phyloP scores from a whole-genome alignment of 139 green algal genomes.

The Chlorella sp. region DNA sequence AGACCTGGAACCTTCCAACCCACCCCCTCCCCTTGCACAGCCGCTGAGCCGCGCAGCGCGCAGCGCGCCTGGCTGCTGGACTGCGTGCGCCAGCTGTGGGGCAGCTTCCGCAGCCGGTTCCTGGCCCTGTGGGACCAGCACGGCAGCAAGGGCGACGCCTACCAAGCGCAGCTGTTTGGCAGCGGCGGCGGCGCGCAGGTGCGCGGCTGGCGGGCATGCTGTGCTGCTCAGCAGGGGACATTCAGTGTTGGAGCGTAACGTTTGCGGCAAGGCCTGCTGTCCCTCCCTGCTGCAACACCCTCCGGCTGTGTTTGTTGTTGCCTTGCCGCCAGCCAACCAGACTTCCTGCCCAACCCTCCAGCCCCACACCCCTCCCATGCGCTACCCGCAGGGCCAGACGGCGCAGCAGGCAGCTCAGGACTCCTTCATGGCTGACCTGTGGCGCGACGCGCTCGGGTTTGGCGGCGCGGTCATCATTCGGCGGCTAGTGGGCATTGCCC shows the following conservation, averaged over 20 bases:
- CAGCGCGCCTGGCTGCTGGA: slow-evolving; percentile 76
- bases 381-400: slow-evolving; percentile 16
- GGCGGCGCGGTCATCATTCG: slow-evolving; percentile 82
- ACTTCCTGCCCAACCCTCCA: no score
- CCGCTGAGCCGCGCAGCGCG: slow-evolving; percentile 25
- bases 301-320: no score
- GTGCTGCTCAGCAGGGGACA: not conserved
- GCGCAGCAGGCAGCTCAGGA: slow-evolving; percentile 65
- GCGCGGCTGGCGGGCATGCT: not conserved
- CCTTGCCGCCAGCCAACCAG: no score
- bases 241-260: no score
- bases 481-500: slow-evolving; percentile 93
- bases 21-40: not conserved
- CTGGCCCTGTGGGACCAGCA: slow-evolving; percentile 69
- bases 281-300: no score
- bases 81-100: slow-evolving; percentile 67
- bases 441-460: slow-evolving; percentile 71
- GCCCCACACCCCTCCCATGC: not conserved
- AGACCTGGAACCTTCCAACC: no score
- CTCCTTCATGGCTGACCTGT: slow-evolving; percentile 83
- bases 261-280: no score
- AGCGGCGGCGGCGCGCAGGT: slow-evolving; percentile 4
- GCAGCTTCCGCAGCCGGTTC: slow-evolving; percentile 76
- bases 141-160: slow-evolving; percentile 54
- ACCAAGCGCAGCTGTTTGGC: slow-evolving; percentile 52